Conservation (phyloP, 2,329 filamentous ascomycete genomes). For the Aspergillus sp. region DNA sequence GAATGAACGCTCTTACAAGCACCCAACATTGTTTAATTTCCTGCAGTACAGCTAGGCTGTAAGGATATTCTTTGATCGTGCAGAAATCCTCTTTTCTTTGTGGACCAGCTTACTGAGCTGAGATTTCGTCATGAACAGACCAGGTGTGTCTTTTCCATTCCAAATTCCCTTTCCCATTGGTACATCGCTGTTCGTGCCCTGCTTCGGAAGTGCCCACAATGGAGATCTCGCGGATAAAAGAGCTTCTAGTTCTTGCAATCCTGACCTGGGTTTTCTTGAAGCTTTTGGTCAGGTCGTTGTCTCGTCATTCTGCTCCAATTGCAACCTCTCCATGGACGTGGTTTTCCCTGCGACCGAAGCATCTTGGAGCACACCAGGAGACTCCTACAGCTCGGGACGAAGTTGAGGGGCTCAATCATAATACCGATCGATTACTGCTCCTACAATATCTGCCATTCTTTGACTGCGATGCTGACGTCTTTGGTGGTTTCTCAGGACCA, state of each 20-base stretch:
- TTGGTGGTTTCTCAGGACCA: conserved; percentile 32
- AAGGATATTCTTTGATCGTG: neutral
- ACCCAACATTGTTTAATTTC: neutral
- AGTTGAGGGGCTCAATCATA: neutral
- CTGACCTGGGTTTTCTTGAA: neutral
- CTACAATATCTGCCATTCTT: conserved; percentile 4
- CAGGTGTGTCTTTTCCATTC: conserved; percentile 38
- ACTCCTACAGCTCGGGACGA: neutral
- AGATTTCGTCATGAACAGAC: conserved; percentile 40
- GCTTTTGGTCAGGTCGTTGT: conserved; percentile 1
- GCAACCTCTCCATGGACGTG: conserved; percentile 9
- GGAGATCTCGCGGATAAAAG: neutral
- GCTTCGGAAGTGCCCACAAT: conserved; percentile 11
- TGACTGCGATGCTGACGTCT: conserved; percentile 8
- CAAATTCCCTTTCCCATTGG: conserved; percentile 8
- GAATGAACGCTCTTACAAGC: neutral
- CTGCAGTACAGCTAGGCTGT: neutral
- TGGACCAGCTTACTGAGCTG: conserved; percentile 9
- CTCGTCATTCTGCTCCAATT: conserved; percentile 14
- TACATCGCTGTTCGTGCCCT: conserved; percentile 11
- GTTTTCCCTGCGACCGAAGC: conserved; percentile 19
- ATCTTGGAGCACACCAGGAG: conserved; percentile 4
- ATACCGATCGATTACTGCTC: neutral
- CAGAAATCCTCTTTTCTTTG: conserved; percentile 1
- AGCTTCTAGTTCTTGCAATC: neutral